Percentiles rank a stretch among this genome's conserved stretches.
Evolutionary conservation across 306 rosid species (phyloP).

Genomic region (Hippophae tibetana): DNA sequence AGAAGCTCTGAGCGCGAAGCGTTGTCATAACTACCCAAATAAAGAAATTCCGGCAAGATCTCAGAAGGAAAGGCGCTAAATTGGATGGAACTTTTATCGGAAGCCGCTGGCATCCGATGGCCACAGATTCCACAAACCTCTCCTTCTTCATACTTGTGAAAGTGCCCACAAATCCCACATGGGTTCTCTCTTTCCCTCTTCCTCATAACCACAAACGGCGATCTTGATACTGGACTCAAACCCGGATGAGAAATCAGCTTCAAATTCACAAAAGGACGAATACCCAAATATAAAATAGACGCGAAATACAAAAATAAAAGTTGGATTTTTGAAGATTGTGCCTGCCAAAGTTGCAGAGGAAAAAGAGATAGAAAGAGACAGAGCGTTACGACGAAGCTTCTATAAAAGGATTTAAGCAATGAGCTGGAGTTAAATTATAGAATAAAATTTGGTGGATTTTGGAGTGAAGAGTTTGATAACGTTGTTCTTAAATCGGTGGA

Average conservation of each 20-base stretch:
- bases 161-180: conserved; percentile 95
- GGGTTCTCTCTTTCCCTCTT: conserved; percentile 99
- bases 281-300: conserved; percentile 24
- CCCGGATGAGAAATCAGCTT: conserved; percentile 31
- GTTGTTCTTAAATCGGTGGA: conserved; percentile 12
- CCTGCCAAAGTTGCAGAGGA: conserved; percentile 1
- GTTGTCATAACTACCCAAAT: conserved; percentile 91
- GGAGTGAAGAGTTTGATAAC: neutral
- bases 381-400: conserved; percentile 20
- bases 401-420: neutral
- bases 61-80: conserved; percentile 87
- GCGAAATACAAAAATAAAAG: conserved; percentile 12
- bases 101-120: conserved; percentile 63
- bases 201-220: conserved; percentile 45
- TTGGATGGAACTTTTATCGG: conserved; percentile 64
- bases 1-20: conserved; percentile 96
- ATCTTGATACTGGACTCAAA: conserved; percentile 13
- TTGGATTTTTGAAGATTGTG: conserved; percentile 4
- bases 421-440: conserved; percentile 5
- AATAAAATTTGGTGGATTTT: conserved; percentile 7
- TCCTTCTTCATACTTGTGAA: conserved; percentile 94
- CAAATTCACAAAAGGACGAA: conserved; percentile 14
- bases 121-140: conserved; percentile 97
- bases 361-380: neutral
- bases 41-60: conserved; percentile 85